Evolutionary conservation across 129 eudicot genomes (phyloP).

Genomic region (Artemisia argyi): DNA sequence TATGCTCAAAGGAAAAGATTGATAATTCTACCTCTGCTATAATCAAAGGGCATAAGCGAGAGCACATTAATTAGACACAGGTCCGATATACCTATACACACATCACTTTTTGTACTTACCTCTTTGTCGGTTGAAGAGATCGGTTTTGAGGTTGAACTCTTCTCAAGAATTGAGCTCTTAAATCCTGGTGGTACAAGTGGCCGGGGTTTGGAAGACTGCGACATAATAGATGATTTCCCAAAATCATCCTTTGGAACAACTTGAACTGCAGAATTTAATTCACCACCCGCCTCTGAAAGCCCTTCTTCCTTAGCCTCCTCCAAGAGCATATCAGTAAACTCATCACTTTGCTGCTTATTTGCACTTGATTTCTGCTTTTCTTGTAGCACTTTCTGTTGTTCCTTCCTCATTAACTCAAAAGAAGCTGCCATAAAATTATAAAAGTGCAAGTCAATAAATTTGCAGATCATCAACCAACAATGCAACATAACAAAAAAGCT

Average conservation of each 20-base stretch:
- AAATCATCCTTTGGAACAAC: conserved; percentile 47
- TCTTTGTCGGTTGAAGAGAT: conserved; percentile 41
- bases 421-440: conserved; percentile 50
- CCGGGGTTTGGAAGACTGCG: conserved; percentile 61
- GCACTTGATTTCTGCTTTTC: conserved; percentile 71
- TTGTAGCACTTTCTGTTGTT: conserved; percentile 82
- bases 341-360: conserved; percentile 49
- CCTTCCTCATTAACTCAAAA: conserved; percentile 95
- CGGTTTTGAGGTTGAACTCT: conserved; percentile 51
- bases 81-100: neutral
- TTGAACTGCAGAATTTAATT: conserved; percentile 36
- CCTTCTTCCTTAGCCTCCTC: conserved; percentile 59
- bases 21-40: neutral
- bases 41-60: neutral
- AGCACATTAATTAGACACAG: conserved; percentile 9
- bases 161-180: conserved; percentile 56
- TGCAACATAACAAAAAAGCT: conserved; percentile 10
- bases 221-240: conserved; percentile 45
- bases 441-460: conserved; percentile 10
- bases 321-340: conserved; percentile 39
- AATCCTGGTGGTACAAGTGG: conserved; percentile 98
- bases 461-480: conserved; percentile 19
- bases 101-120: conserved; percentile 30
- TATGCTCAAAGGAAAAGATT: neutral
- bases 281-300: conserved; percentile 27